Conservation (phyloP, 2,329 filamentous ascomycete genomes). For the Cladorrhinum sp. region DNA sequence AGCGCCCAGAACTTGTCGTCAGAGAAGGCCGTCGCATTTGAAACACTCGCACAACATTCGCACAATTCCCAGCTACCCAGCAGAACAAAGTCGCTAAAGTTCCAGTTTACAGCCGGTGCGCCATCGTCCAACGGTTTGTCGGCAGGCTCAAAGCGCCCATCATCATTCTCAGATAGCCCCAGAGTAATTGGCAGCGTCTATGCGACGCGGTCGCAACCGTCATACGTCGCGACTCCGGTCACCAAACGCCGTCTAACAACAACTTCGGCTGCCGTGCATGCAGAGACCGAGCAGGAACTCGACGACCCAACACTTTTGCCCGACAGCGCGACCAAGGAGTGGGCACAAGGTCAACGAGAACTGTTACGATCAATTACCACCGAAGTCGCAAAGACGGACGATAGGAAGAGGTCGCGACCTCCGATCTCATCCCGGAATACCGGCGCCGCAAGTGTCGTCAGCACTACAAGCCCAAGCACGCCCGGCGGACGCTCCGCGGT, state of each 20-base stretch:
- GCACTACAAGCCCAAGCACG: constrained; percentile 20
- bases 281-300: constrained; percentile 27
- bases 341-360: constrained; percentile 45
- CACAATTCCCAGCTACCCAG: constrained; percentile 18
- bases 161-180: constrained; percentile 38
- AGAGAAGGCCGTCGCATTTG: constrained; percentile 19
- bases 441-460: neutral
- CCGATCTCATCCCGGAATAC: constrained; percentile 48
- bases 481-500: constrained; percentile 36
- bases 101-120: constrained; percentile 30
- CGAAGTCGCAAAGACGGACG: constrained; percentile 45
- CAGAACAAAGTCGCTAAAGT: constrained; percentile 38
- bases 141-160: constrained; percentile 32
- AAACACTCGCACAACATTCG: constrained; percentile 16
- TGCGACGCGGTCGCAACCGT: constrained; percentile 29
- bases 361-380: constrained; percentile 46
- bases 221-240: constrained; percentile 29
- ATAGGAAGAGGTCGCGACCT: constrained; percentile 46
- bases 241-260: constrained; percentile 28
- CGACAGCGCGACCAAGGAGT: constrained; percentile 36
- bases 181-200: constrained; percentile 23
- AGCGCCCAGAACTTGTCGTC: constrained; percentile 22
- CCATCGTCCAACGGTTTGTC: constrained; percentile 19
- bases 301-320: constrained; percentile 24
- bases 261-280: constrained; percentile 14